Evolutionary conservation across 768 basidiomycete genomes (phyloP), one percentile per base, ranked within the genome.

Genomic region (Gyrodon lividus): DNA sequence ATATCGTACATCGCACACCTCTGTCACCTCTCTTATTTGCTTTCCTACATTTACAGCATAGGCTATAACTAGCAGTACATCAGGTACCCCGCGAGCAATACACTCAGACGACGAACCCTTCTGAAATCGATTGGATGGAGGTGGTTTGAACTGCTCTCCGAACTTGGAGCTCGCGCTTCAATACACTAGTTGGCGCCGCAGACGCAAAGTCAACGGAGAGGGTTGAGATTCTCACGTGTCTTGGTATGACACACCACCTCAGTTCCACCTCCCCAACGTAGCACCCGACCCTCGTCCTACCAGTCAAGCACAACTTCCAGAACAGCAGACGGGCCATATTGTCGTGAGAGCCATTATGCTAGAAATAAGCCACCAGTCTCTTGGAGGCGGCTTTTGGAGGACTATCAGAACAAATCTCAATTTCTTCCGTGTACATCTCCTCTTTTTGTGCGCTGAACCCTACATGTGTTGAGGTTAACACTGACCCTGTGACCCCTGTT

Each of bases 371-470:
- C 12, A 34, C 35, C 33, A n/a, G 8, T 28, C 26, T 22, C 30
- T 26, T 48, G 28, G 14, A 22, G 48, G 46, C 14, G 46, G 55
- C n/a, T 14, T 62, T 22, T 65, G 68, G 56, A 43, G 43, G 28
- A 50, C 51, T 23, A 31, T 80, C 16, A 64, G 68, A 47, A 70
- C 72, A 50, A 71, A 81, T 48, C 82, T 87, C 62, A 88, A 87
- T 62, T 87, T 87, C 59, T 87, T 78, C 59, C 77, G 86, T 6
- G 62, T 82, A 45, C 84, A 86, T 56, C 62, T 85, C 20, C 68
- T 84, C 41, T 77, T 79, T 65, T 84, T 85, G 84, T 83, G 56
- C 61, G 83, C 68, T 31, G 12, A 19, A 20, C 23, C 23, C 7
- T 37, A 37, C 40, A 17, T 35, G 43, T 55, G 26, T 61, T 38